phyloP scores from a whole-genome alignment of 75 land plant genomes.

The Picea sitchensis region DNA sequence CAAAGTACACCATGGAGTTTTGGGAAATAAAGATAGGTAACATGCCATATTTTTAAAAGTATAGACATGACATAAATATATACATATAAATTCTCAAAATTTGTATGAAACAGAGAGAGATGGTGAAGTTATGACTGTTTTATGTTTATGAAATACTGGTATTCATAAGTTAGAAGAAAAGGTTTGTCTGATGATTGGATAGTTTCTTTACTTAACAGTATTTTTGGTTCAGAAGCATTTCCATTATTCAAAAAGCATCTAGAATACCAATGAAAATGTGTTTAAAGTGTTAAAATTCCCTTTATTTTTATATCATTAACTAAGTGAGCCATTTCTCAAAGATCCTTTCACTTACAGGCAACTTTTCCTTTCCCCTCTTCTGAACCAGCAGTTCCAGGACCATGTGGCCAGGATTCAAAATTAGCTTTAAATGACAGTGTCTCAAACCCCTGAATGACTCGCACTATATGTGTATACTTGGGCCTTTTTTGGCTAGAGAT shows the following conservation, averaged over 20 bases:
- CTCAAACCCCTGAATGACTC: slow-evolving; percentile 67
- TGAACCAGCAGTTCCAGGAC: slow-evolving; percentile 22
- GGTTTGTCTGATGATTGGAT: too few relatives aligned
- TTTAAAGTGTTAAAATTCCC: neutral
- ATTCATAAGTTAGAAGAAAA: too few relatives aligned
- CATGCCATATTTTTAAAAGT: neutral
- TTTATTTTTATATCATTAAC: neutral
- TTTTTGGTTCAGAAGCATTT: neutral
- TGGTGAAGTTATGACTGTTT: neutral
- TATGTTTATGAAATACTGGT: neutral
- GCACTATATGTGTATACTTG: slow-evolving; percentile 26
- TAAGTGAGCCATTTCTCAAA: neutral
- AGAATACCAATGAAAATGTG: neutral
- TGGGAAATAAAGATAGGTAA: neutral
- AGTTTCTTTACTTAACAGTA: neutral
- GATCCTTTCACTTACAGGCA: slow-evolving; percentile 42
- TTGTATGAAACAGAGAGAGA: neutral
- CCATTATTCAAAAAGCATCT: neutral
- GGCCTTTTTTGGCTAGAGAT: slow-evolving; percentile 33
- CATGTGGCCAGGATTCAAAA: slow-evolving; percentile 53
- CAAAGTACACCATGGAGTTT: neutral
- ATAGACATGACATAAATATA: neutral
- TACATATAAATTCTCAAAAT: neutral
- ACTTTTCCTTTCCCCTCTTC: slow-evolving; percentile 73
- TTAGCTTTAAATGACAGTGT: slow-evolving; percentile 43